These are phyloP conservation scores for Beauveria australis DNA, from an alignment of 2,329 filamentous ascomycete genomes.

Conservation along the genomic window DNA sequence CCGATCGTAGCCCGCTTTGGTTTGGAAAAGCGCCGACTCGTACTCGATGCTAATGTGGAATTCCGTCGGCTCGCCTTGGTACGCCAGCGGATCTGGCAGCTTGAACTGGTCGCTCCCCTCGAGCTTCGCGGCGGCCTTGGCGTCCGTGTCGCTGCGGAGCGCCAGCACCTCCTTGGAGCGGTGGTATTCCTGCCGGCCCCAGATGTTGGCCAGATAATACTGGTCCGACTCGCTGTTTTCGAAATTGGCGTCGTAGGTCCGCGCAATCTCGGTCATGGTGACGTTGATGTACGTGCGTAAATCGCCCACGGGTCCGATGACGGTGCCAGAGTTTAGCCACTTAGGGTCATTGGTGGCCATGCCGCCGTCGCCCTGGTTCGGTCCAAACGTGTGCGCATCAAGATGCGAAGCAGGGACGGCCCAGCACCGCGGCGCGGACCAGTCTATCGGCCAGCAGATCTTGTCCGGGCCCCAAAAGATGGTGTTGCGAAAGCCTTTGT, in stretches of 20 bases:
- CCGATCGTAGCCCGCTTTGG: constrained; percentile 26
- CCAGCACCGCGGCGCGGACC: constrained; percentile 30
- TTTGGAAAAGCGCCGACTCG: constrained; percentile 32
- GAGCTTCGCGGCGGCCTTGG: not conserved
- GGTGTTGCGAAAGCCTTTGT: constrained; percentile 26
- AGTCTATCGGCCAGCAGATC: constrained; percentile 32
- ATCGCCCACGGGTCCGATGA: constrained; percentile 31
- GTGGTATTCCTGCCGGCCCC: constrained; percentile 34
- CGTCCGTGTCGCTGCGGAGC: constrained; percentile 15
- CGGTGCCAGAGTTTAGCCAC: constrained; percentile 39
- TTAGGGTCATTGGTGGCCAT: constrained; percentile 25
- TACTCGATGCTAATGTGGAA: constrained; percentile 33
- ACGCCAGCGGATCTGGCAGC: not conserved
- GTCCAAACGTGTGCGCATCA: constrained; percentile 26
- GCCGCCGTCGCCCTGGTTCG: constrained; percentile 24
- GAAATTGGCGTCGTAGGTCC: constrained; percentile 24
- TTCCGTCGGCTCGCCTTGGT: constrained; percentile 16
- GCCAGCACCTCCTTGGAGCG: constrained; percentile 22
- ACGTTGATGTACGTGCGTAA: constrained; percentile 23
- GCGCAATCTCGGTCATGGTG: constrained; percentile 23
- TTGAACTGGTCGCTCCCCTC: not conserved
- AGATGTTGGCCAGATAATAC: constrained; percentile 34
- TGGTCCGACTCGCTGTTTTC: constrained; percentile 32
- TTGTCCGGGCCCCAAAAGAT: constrained; percentile 39
- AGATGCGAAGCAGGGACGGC: constrained; percentile 29